Evolutionary conservation across 2,329 filamentous ascomycete genomes (phyloP), one percentile per base, ranked within the genome.

Genomic region (Coniochaeta ligniaria): DNA sequence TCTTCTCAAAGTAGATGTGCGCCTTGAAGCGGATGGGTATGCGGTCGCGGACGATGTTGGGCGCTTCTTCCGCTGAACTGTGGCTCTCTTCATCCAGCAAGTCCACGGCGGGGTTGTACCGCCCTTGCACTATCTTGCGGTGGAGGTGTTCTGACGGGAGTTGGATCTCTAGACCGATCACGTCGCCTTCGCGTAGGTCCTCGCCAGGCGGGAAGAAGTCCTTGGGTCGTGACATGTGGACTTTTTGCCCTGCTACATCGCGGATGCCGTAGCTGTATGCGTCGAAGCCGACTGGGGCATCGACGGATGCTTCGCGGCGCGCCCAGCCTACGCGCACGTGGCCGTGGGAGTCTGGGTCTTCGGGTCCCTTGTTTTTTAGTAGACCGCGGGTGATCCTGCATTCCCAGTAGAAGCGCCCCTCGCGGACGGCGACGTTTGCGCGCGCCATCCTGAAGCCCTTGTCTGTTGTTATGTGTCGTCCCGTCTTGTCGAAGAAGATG

Each of bases 401-500:
- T 75, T 99, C 95, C 80, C 92, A 99, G 74, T 96, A 99, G 80
- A 91, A 92, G 35, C 90, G 85, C 0, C 95, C 95, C 74, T 98
- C 91, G 54, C 95, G 83, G 5, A 93, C 90, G 26, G 90, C 92
- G 0, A 98, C 89, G 68, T 99, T 99, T 14, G 91, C 92, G 43
- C 94, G 86, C 2, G 90, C 89, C 81, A 94, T 95, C 62, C 96
- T 85, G 81, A 95, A 97, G 9, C 95, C 93, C 74, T 96, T 96
- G 66, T 94, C 88, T 16, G 95, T 96, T 0, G 91, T 96, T 59
- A 97, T 85, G 57, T 92, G 86, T 22, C 83, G 84, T 8, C 88
- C 92, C 41, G 85, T 82, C 63, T 85, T 84, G 69, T 92, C 89
- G 70, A 97, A 92, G 70, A 89, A 90, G 72, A 97, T 90, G 71